These are phyloP conservation scores for Ustilago tritici DNA, from an alignment of 1,284 basidiomycete genomes.

Conservation along the genomic window DNA sequence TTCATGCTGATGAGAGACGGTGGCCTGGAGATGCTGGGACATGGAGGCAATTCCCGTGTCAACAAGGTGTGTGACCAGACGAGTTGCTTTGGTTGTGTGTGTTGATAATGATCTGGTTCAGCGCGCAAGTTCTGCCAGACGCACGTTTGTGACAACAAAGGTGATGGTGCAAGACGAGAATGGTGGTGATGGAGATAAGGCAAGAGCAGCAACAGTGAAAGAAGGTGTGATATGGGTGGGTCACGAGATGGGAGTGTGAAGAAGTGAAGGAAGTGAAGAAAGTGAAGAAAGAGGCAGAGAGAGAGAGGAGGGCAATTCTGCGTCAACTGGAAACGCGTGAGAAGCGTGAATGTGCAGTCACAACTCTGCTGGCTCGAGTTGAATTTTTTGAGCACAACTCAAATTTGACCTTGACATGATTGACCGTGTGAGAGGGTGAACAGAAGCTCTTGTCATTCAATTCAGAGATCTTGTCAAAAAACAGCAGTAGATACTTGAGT, in stretches of 20 bases:
- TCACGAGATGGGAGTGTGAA: neutral
- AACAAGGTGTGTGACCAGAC: neutral
- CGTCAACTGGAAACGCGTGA: slow-evolving; percentile 25
- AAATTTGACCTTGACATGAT: slow-evolving; percentile 27
- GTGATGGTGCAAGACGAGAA: neutral
- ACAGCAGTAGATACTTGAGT: neutral
- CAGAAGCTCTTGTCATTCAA: neutral
- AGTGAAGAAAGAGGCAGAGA: neutral
- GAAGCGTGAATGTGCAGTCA: neutral
- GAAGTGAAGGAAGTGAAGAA: slow-evolving; percentile 7
- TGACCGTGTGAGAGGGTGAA: neutral
- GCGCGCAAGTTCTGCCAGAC: neutral
- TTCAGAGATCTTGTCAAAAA: no score
- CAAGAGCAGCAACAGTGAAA: neutral
- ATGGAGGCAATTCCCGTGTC: neutral
- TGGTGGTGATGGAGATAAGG: neutral
- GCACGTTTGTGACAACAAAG: neutral
- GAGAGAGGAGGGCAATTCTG: neutral
- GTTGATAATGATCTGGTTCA: neutral
- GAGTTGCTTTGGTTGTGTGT: slow-evolving; percentile 14
- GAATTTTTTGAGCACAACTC: slow-evolving; percentile 21
- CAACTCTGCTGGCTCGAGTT: slow-evolving; percentile 7
- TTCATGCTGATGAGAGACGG: slow-evolving; percentile 14
- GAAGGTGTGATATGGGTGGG: slow-evolving; percentile 1
- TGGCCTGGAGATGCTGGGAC: neutral